Evolutionary conservation across 768 basidiomycete genomes (phyloP), one percentile per base, ranked within the genome.

Genomic region (Boletellus emodensis): DNA sequence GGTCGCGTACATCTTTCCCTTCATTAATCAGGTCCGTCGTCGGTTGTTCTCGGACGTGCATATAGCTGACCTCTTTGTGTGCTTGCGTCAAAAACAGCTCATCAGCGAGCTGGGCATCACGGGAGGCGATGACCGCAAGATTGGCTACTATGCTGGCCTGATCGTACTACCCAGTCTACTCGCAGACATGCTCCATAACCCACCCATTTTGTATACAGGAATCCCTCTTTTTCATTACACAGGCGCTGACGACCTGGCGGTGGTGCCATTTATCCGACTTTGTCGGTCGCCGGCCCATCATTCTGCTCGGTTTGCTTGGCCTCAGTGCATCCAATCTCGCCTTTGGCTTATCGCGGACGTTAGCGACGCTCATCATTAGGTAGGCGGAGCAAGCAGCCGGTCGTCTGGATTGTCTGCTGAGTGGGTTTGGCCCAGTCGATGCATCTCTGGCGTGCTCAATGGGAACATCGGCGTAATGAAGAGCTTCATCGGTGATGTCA

Each of bases 141-240:
- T 83, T 4, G 84, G 84, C 28, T 85, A 85, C 57, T 86, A 85
- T 61, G 83, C 81, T 20, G 84, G 82, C 28, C 58, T 85, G 20
- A 65, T 68, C 36, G 81, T 84, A 51, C 54, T 44, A 46, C 53
- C 0, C 20, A 40, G 49, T 53, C 45, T n/a, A 12, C 26, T 33
- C 34, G 26, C 24, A 10, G 14, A 18, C 11, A 44, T 34, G 0
- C 1, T 17, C 20, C 6, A 14, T 37, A n/a, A 43, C 40, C 47
- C 8, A 55, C 34, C 39, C 35, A 38, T 52, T 7, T 8, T 40
- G 24, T 24, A 15, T 7, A 8, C 4, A 84, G 82, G 78, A 83
- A 69, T 84, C 82, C 0, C 62, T 84, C 2, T 86, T 84, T 60
- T 86, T 77, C 49, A 67, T 72, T 1, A 72, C 80, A 0, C 81